phyloP scores from a whole-genome alignment of 345 rosid species.

The Citrus inodora region DNA sequence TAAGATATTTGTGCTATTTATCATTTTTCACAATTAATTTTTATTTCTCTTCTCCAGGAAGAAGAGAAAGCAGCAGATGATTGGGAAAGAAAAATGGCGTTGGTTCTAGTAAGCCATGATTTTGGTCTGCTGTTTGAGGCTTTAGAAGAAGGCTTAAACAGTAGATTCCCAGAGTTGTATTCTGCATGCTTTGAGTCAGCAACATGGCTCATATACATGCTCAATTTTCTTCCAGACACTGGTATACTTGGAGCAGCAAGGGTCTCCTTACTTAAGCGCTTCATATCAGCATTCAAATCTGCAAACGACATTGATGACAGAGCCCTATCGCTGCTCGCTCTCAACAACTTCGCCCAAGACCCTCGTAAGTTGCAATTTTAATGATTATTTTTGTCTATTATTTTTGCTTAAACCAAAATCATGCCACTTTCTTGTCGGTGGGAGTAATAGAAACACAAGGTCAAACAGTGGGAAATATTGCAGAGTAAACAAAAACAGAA shows the following conservation, averaged over 20 bases:
- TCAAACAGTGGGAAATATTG: background rate
- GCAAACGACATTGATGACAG: slow-evolving; percentile 49
- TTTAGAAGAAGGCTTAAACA: slow-evolving; percentile 59
- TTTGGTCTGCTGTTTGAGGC: slow-evolving; percentile 68
- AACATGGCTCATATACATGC: slow-evolving; percentile 61
- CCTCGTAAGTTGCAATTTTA: slow-evolving; percentile 36
- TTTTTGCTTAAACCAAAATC: background rate
- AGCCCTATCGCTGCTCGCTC: slow-evolving; percentile 58
- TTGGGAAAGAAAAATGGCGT: slow-evolving; percentile 64
- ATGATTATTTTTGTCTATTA: background rate
- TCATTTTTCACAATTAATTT: background rate
- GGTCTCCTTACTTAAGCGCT: slow-evolving; percentile 56
- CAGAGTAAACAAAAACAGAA: background rate
- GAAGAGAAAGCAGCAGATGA: slow-evolving; percentile 61
- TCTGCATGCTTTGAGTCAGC: slow-evolving; percentile 56
- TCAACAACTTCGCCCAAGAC: slow-evolving; percentile 54
- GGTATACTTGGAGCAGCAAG: slow-evolving; percentile 65
- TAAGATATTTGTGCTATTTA: background rate
- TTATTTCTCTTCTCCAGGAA: slow-evolving; percentile 20
- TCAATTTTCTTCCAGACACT: slow-evolving; percentile 51
- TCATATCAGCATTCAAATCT: slow-evolving; percentile 45
- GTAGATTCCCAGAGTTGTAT: slow-evolving; percentile 34
- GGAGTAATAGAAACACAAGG: slow-evolving; percentile 1
- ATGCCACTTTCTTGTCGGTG: background rate
- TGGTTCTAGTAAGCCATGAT: slow-evolving; percentile 58